Evolutionary conservation across 495 filamentous ascomycete species (phyloP).

Genomic region (Penicillium crystallinum): DNA sequence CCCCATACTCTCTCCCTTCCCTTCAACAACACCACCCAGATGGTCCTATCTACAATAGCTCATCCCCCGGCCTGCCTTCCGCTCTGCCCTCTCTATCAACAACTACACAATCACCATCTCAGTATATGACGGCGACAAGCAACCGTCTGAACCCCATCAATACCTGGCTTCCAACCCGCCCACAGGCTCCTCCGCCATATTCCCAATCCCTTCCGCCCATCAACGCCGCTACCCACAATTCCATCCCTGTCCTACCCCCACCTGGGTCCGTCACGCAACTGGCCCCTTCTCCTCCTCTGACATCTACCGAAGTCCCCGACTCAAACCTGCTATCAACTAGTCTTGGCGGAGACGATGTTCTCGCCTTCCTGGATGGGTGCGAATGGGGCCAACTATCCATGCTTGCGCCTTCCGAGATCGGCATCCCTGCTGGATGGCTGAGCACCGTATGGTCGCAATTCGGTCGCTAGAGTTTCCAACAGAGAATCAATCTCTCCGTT

Average conservation of each 20-base stretch:
- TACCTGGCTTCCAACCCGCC: constrained; percentile 34
- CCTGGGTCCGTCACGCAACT: constrained; percentile 32
- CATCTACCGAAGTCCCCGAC: constrained; percentile 28
- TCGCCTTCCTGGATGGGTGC: constrained; percentile 44
- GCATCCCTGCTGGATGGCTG: constrained; percentile 38
- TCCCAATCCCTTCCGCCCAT: constrained; percentile 40
- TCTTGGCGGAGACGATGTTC: constrained; percentile 43
- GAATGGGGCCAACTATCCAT: constrained; percentile 35
- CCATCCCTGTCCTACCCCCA: constrained; percentile 30
- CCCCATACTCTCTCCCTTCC: constrained; percentile 39
- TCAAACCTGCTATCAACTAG: constrained; percentile 32
- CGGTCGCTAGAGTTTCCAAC: constrained; percentile 12
- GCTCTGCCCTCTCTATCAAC: constrained; percentile 33
- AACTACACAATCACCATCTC: constrained; percentile 28
- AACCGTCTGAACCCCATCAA: constrained; percentile 42
- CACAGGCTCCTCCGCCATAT: constrained; percentile 34
- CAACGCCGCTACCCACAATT: constrained; percentile 28
- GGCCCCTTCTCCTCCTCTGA: constrained; percentile 35
- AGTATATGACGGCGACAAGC: constrained; percentile 27
- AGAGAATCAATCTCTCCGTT: not conserved
- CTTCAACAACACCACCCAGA: constrained; percentile 42
- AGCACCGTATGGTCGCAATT: constrained; percentile 40
- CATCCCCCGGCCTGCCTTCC: constrained; percentile 36
- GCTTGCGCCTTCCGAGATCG: constrained; percentile 31
- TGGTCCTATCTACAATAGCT: constrained; percentile 30